A percentile compares a stretch with the other conserved stretches of the same genome.
Evolutionary conservation across 805 yeast genomes (phyloP).

Genomic region (Starmerella etchellsii): DNA sequence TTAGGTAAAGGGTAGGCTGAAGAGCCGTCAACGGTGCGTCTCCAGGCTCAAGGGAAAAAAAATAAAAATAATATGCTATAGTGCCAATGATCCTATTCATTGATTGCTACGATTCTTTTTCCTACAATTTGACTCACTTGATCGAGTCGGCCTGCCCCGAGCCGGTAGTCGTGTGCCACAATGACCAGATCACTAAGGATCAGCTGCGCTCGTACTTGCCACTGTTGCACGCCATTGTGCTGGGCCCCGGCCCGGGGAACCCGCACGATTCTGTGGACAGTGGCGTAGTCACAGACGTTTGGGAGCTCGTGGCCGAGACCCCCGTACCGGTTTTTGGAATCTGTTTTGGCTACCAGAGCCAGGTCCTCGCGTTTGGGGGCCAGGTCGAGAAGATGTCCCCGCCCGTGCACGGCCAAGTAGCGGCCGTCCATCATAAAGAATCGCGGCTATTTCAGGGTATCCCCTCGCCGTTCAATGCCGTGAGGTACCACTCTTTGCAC

Average conservation of each 20-base stretch:
- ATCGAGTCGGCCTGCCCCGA: slow-evolving; percentile 38
- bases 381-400: slow-evolving; percentile 38
- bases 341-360: slow-evolving; percentile 82
- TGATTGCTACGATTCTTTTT: slow-evolving; percentile 93
- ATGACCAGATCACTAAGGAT: slow-evolving; percentile 37
- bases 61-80: no score
- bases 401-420: slow-evolving; percentile 80
- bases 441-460: slow-evolving; percentile 33
- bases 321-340: slow-evolving; percentile 70
- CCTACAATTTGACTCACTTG: slow-evolving; percentile 61
- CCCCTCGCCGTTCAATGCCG: slow-evolving; percentile 44
- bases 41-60: no score
- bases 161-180: slow-evolving; percentile 46
- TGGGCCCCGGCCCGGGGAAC: slow-evolving; percentile 98
- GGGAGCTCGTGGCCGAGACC: slow-evolving; percentile 28
- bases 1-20: no score
- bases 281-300: slow-evolving; percentile 55
- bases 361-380: slow-evolving; percentile 54
- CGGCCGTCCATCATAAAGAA: slow-evolving; percentile 31
- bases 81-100: slow-evolving; percentile 54
- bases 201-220: slow-evolving; percentile 34
- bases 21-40: no score
- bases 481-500: slow-evolving; percentile 79
- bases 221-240: slow-evolving; percentile 57
- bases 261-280: slow-evolving; percentile 54